phyloP scores from a whole-genome alignment of 2,329 filamentous ascomycete genomes.

The Beauveria asiatica region DNA sequence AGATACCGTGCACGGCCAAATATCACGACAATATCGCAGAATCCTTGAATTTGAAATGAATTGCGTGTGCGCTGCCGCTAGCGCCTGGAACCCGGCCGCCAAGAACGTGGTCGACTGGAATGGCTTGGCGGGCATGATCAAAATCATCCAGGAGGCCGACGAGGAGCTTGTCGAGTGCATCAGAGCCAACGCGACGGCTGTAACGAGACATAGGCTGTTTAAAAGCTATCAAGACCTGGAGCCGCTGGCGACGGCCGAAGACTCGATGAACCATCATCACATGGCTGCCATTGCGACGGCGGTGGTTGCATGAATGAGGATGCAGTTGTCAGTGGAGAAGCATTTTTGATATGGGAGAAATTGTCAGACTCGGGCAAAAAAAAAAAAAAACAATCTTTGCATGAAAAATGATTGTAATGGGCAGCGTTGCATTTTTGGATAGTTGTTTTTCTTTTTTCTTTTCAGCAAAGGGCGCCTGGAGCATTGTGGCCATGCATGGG shows the following conservation, averaged over 20 bases:
- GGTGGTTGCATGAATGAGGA: background rate
- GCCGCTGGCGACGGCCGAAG: background rate
- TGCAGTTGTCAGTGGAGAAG: no score
- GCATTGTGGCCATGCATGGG: background rate
- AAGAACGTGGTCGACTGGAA: conserved; percentile 30
- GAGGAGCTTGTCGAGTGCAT: conserved; percentile 18
- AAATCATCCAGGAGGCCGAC: conserved; percentile 21
- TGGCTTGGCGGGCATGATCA: conserved; percentile 20
- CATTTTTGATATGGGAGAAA: background rate
- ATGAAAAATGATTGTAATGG: background rate
- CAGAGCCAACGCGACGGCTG: conserved; percentile 1
- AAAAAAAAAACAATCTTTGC: background rate
- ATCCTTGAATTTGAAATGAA: conserved; percentile 33
- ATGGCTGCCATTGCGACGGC: conserved; percentile 8
- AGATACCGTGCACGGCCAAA: conserved; percentile 15
- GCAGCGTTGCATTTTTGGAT: background rate
- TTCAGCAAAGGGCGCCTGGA: conserved; percentile 1
- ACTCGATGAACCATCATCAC: conserved; percentile 4
- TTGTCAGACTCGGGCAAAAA: background rate
- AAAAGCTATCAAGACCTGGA: conserved; percentile 5
- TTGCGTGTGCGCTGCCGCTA: conserved; percentile 29
- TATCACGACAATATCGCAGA: conserved; percentile 23
- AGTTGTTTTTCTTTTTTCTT: background rate
- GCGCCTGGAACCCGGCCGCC: conserved; percentile 28
- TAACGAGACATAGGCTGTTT: background rate